phyloP scores from a whole-genome alignment of 345 rosid species.

The Turnera subulata region DNA sequence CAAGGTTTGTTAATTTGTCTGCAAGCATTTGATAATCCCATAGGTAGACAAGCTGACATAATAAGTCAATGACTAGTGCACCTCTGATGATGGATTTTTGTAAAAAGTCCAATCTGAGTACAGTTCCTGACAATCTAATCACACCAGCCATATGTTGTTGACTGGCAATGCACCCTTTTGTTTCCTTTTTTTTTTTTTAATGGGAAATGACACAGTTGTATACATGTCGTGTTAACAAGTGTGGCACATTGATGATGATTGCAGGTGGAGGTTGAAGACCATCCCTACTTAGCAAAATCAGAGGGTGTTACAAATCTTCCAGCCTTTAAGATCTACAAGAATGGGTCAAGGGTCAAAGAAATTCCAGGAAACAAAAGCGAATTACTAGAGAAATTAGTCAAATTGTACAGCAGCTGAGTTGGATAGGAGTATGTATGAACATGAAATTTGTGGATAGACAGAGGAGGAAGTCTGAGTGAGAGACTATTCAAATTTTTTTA shows the following conservation, averaged over 20 bases:
- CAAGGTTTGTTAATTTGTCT: slow-evolving; percentile 26
- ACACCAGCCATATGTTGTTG: not conserved
- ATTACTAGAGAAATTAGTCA: slow-evolving; percentile 37
- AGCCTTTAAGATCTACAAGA: slow-evolving; percentile 49
- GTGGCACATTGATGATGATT: not conserved
- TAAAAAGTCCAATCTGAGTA: no score
- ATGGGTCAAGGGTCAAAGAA: slow-evolving; percentile 42
- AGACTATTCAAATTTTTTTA: not conserved
- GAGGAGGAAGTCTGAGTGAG: not conserved
- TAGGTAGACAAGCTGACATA: no score
- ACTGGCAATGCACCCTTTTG: no score
- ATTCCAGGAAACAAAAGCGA: slow-evolving; percentile 34
- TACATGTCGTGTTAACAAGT: not conserved
- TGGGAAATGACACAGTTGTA: not conserved
- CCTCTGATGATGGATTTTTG: no score
- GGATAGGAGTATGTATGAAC: not conserved
- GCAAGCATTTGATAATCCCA: not conserved
- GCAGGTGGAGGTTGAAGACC: slow-evolving; percentile 50
- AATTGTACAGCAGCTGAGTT: slow-evolving; percentile 30
- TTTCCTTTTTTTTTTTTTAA: not conserved
- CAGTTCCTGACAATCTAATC: slow-evolving; percentile 1
- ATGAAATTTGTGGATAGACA: slow-evolving; percentile 2
- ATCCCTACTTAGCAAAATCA: slow-evolving; percentile 41
- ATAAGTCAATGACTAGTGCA: no score
- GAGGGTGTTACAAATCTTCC: slow-evolving; percentile 37